A percentile compares a stretch with the other conserved stretches of the same genome.
Conservation (phyloP, 768 basidiomycete species). For the Thelephora aurantiotincta region DNA sequence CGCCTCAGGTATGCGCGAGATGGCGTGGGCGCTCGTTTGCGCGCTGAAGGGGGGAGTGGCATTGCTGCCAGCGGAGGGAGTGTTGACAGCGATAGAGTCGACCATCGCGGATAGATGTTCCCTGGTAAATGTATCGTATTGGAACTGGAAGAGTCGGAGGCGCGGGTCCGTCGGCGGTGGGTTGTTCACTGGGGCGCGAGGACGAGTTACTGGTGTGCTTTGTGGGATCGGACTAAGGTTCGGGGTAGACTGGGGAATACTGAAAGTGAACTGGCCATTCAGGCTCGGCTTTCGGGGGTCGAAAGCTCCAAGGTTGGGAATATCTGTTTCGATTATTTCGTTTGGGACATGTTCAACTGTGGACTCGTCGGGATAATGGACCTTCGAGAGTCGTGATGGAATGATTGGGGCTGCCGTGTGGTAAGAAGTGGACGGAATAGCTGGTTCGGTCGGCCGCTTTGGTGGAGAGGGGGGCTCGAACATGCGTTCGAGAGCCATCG, state of each 20-base stretch:
- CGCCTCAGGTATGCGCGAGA: conserved; percentile 35
- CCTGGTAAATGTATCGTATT: conserved; percentile 93
- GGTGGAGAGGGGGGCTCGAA: conserved; percentile 90
- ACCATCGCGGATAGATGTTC: conserved; percentile 90
- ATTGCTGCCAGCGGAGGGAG: conserved; percentile 41
- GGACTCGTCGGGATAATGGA: conserved; percentile 18
- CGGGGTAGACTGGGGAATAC: conserved; percentile 34
- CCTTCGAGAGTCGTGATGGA: conserved; percentile 24
- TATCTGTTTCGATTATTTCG: conserved; percentile 35
- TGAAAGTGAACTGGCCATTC: conserved; percentile 63
- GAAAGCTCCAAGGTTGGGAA: conserved; percentile 27
- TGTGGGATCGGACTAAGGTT: conserved; percentile 35
- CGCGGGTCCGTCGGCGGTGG: conserved; percentile 50
- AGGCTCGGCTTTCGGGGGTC: conserved; percentile 31
- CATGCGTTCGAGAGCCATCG: conserved; percentile 77
- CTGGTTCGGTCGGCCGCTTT: conserved; percentile 10
- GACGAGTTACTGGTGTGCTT: conserved; percentile 37
- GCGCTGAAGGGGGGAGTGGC: conserved; percentile 23
- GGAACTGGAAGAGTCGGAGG: conserved; percentile 79
- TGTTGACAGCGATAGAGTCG: conserved; percentile 82
- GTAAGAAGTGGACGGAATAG: conserved; percentile 9
- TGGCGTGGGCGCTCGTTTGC: conserved; percentile 16
- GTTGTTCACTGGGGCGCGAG: conserved; percentile 15
- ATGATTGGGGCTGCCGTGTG: conserved; percentile 11
- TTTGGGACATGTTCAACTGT: conserved; percentile 16